Percentiles rank a stretch among this genome's conserved stretches.
phyloP scores from a whole-genome alignment of 2,329 filamentous ascomycete species.

The Nothophoma quercina region DNA sequence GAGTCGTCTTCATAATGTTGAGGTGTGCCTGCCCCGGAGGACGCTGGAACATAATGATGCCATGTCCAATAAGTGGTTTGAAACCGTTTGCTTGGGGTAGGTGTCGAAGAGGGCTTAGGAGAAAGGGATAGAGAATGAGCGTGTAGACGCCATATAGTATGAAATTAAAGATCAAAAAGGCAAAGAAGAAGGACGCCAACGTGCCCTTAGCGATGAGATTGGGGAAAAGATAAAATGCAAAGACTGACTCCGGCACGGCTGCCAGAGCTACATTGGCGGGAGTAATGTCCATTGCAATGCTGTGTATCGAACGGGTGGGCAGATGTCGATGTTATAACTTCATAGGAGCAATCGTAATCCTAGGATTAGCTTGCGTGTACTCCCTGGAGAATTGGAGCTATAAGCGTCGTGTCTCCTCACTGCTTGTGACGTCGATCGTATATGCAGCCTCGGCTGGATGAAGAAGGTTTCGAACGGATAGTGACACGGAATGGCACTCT shows the following conservation, averaged over 20 bases:
- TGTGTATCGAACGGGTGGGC: not conserved
- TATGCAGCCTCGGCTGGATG: not conserved
- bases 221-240: constrained; percentile 32
- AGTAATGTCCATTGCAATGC: constrained; percentile 26
- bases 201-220: constrained; percentile 21
- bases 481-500: not conserved
- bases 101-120: constrained; percentile 50
- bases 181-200: constrained; percentile 26
- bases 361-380: not conserved
- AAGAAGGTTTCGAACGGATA: not conserved
- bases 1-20: constrained; percentile 47
- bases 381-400: not conserved
- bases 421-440: constrained; percentile 1
- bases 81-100: constrained; percentile 44
- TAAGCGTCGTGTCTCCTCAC: not conserved
- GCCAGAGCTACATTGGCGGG: constrained; percentile 22
- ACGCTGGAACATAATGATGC: constrained; percentile 42
- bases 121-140: constrained; percentile 48
- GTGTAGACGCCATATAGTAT: constrained; percentile 25
- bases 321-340: not conserved
- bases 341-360: not conserved
- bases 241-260: constrained; percentile 28
- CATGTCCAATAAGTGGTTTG: constrained; percentile 49
- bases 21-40: constrained; percentile 45
- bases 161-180: constrained; percentile 28